Percentiles rank a stretch among this genome's conserved stretches.
These are phyloP conservation scores for Nakazawaea holstii DNA, from an alignment of 805 yeast genomes.

Conservation along the genomic window DNA sequence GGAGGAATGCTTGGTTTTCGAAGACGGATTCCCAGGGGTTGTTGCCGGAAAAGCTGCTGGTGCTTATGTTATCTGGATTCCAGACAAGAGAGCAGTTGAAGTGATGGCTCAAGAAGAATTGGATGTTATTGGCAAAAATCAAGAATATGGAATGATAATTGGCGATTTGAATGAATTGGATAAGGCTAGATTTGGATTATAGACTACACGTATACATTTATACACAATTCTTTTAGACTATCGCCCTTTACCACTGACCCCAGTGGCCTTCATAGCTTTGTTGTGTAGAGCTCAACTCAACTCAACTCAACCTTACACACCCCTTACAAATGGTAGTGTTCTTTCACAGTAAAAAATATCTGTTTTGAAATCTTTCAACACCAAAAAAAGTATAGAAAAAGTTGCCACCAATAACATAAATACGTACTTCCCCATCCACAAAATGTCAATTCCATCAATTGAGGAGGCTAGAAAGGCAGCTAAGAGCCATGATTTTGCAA, in stretches of 20 bases:
- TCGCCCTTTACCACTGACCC: too few relatives aligned
- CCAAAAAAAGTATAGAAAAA: not conserved
- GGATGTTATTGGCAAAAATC: conserved; percentile 34
- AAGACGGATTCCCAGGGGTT: conserved; percentile 94
- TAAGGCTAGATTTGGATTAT: conserved; percentile 37
- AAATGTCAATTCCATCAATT: conserved; percentile 30
- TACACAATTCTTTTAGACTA: not conserved
- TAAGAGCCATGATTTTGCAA: conserved; percentile 37
- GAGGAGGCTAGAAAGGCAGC: conserved; percentile 60
- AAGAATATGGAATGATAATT: conserved; percentile 51
- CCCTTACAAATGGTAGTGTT: not conserved
- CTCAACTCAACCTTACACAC: not conserved
- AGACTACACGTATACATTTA: not conserved
- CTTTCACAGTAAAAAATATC: not conserved
- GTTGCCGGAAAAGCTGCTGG: conserved; percentile 79
- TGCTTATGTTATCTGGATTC: conserved; percentile 90
- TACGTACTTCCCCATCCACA: not conserved
- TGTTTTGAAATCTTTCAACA: too few relatives aligned
- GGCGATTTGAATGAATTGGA: conserved; percentile 49
- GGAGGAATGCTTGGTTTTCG: conserved; percentile 83
- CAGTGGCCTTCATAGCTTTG: too few relatives aligned
- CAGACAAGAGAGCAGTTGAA: conserved; percentile 67
- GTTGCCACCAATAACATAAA: conserved; percentile 3
- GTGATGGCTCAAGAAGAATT: conserved; percentile 45
- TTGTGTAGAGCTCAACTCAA: too few relatives aligned